Evolutionary conservation across 2,329 filamentous ascomycete genomes (phyloP).

Genomic region (Furcasterigmium furcatum): DNA sequence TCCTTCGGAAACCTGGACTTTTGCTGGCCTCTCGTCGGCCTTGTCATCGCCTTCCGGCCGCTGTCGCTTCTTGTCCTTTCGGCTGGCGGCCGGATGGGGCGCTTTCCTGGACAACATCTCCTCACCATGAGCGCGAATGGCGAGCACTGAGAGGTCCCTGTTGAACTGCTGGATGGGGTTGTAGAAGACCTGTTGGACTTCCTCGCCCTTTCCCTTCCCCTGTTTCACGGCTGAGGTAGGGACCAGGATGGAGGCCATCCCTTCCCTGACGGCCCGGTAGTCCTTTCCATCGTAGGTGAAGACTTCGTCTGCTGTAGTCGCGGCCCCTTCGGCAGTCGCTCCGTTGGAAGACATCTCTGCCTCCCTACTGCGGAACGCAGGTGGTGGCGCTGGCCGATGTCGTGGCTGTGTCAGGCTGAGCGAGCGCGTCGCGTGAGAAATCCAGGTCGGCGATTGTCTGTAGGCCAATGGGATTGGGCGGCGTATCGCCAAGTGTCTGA

Average conservation of each 20-base stretch:
- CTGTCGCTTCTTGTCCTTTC: conserved; percentile 31
- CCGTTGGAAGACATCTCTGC: neutral
- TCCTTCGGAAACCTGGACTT: conserved; percentile 21
- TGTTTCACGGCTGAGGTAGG: conserved; percentile 37
- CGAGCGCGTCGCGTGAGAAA: too few relatives aligned
- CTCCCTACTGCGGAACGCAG: too few relatives aligned
- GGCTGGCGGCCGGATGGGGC: conserved; percentile 30
- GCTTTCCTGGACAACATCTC: conserved; percentile 59
- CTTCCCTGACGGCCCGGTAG: conserved; percentile 51
- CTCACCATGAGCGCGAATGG: conserved; percentile 85
- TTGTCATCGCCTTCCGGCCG: conserved; percentile 44
- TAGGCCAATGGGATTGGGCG: too few relatives aligned
- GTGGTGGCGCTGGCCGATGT: too few relatives aligned
- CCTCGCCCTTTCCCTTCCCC: conserved; percentile 49
- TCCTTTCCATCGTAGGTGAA: conserved; percentile 41
- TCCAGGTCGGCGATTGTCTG: too few relatives aligned
- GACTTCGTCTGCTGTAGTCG: neutral
- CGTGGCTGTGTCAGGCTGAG: neutral
- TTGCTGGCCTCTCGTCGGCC: conserved; percentile 28
- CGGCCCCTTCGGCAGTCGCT: neutral
- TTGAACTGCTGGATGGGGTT: conserved; percentile 99
- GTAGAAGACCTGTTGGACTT: conserved; percentile 86
- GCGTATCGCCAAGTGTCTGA: too few relatives aligned
- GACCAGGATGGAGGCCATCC: conserved; percentile 54
- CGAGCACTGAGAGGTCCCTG: conserved; percentile 87